Evolutionary conservation across 495 filamentous ascomycete genomes (phyloP), one percentile per base, ranked within the genome.

Genomic region (Trichoderma orchidacearum): DNA sequence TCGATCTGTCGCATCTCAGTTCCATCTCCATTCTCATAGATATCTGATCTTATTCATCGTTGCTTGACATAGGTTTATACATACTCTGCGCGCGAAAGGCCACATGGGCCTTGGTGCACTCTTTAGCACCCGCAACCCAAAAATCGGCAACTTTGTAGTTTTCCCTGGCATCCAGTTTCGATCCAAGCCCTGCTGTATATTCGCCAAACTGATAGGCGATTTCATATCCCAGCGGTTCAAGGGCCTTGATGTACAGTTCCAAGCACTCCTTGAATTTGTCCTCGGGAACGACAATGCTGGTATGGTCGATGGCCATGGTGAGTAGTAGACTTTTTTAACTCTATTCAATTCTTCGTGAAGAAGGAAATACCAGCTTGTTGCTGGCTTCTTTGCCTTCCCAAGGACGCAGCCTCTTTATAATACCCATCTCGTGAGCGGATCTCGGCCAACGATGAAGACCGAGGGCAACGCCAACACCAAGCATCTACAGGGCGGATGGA

Each of bases 181-280:
- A 35, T 27, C 68, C 65, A 27, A 60, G 59, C 30, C 56, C 58
- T 8, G 6, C 38, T 6, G 17, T 55, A 6, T 30, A 23, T 1
- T 57, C 53, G 11, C 56, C 60, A 58, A 63, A 59, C 51, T 69
- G 53, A 18, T 60, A 60, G 53, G 53, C 60, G n/a, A 62, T 34
- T 28, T 54, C 48, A 55, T 75, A 73, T 9, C 60, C 60, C 2
- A 75, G 61, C 4, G 70, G 70, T 32, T 65, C 57, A 36, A 75
- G 66, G 8, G 65, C 66, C 0, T 58, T 62, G 31, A 61, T 55
- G 60, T 73, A 75, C 61, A 70, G 71, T 21, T 62, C 62, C 18
- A 67, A 55, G 12, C 68, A 53, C 13, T 38, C 25, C 13, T 64
- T 59, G 48, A 60, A 52, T 11, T 30, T 30, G 53, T 53, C 60